These are phyloP conservation scores for Coelastrella sp. DNA, from an alignment of 139 green algal genomes.

Conservation along the genomic window DNA sequence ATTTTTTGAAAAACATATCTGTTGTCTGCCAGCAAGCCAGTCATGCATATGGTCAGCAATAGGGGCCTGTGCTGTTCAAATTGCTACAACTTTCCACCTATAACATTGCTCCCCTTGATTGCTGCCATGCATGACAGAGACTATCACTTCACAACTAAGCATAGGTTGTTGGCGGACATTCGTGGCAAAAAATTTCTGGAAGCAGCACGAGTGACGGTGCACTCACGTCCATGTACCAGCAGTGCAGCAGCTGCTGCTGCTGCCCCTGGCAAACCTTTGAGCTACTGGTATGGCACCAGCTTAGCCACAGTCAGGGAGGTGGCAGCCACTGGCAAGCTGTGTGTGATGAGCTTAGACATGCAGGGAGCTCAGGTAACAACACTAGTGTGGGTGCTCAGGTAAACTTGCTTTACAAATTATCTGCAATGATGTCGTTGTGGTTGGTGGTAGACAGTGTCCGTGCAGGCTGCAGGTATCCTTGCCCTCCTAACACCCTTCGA, in stretches of 20 bases:
- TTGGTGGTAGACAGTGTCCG: neutral
- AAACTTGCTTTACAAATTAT: neutral
- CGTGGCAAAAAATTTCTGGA: constrained; percentile 61
- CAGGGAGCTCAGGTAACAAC: constrained; percentile 58
- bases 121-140: constrained; percentile 33
- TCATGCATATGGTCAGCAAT: neutral
- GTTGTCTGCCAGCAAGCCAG: neutral
- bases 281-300: constrained; percentile 64
- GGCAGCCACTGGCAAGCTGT: constrained; percentile 78
- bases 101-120: no score
- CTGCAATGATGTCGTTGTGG: neutral
- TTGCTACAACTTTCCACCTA: no score
- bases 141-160: constrained; percentile 72
- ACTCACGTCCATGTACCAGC: neutral
- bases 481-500: no score
- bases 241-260: constrained; percentile 35
- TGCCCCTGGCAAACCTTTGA: neutral
- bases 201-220: constrained; percentile 29
- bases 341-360: constrained; percentile 74
- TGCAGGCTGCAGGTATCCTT: no score
- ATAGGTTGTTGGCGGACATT: constrained; percentile 34
- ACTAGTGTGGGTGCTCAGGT: neutral
- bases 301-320: constrained; percentile 72
- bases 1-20: neutral
- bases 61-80: no score